A percentile compares a stretch with the other conserved stretches of the same genome.
Evolutionary conservation across 148 eudicot genomes (phyloP).

Genomic region (Agrostemma githago): DNA sequence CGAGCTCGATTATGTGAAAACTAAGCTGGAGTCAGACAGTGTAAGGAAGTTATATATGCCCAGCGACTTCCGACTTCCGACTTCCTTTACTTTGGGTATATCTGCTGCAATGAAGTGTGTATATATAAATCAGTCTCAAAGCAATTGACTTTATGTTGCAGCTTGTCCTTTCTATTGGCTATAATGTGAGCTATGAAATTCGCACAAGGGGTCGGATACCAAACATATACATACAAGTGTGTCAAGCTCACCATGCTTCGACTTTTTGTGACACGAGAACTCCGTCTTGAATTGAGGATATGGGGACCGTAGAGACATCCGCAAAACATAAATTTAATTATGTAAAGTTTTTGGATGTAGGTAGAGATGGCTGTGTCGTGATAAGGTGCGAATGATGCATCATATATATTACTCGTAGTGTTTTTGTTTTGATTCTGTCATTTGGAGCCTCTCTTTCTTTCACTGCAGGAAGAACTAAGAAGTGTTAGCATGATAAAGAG

Average conservation of each 20-base stretch:
- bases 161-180: neutral
- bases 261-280: neutral
- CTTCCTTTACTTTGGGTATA: neutral
- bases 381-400: neutral
- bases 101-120: neutral
- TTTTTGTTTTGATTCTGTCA: too few relatives aligned
- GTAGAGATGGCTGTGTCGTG: neutral
- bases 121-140: neutral
- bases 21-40: neutral
- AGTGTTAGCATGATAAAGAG: neutral
- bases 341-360: neutral
- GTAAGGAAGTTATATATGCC: constrained; percentile 6
- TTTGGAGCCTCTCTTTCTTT: neutral
- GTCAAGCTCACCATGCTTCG: neutral
- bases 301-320: neutral
- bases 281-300: neutral
- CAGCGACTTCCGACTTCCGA: neutral
- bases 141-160: neutral
- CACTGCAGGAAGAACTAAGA: neutral
- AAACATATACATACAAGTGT: neutral
- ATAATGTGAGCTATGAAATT: too few relatives aligned
- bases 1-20: constrained; percentile 59
- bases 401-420: neutral
- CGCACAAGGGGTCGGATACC: neutral
- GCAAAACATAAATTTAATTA: neutral